Evolutionary conservation across 306 rosid genomes (phyloP).

Genomic region (Myrica gale): DNA sequence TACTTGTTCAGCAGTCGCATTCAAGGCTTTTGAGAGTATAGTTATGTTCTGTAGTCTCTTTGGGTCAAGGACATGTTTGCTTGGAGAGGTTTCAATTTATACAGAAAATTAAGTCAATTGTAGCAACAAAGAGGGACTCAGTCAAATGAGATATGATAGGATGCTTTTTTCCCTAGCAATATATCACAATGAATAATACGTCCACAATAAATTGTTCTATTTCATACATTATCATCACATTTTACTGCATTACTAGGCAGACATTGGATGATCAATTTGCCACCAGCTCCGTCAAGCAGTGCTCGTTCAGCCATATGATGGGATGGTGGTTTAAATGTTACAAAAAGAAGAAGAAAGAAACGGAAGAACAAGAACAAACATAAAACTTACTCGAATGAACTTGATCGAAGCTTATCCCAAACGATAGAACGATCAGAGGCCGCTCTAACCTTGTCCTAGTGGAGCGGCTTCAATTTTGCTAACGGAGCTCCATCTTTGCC

Average conservation of each 20-base stretch:
- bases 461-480: conserved; percentile 92
- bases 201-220: no score
- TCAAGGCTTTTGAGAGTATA: conserved; percentile 77
- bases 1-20: conserved; percentile 64
- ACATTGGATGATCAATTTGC: no score
- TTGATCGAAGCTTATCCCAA: conserved; percentile 91
- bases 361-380: no score
- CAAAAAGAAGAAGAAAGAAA: no score
- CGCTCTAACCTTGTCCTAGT: conserved; percentile 98
- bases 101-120: background rate
- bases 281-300: no score
- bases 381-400: conserved; percentile 87
- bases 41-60: conserved; percentile 95
- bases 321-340: no score
- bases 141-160: conserved; percentile 60
- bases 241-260: no score
- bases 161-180: no score
- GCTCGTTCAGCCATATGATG: no score
- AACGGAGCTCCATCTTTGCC: conserved; percentile 80
- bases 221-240: no score
- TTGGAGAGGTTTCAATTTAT: conserved; percentile 49
- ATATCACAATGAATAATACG: no score
- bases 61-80: conserved; percentile 91
- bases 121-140: conserved; percentile 40
- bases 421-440: conserved; percentile 88